Percentiles rank a stretch among this genome's conserved stretches.
These are phyloP conservation scores for Solanum tarapatanum DNA, from an alignment of 257 asterid species.

Conservation along the genomic window DNA sequence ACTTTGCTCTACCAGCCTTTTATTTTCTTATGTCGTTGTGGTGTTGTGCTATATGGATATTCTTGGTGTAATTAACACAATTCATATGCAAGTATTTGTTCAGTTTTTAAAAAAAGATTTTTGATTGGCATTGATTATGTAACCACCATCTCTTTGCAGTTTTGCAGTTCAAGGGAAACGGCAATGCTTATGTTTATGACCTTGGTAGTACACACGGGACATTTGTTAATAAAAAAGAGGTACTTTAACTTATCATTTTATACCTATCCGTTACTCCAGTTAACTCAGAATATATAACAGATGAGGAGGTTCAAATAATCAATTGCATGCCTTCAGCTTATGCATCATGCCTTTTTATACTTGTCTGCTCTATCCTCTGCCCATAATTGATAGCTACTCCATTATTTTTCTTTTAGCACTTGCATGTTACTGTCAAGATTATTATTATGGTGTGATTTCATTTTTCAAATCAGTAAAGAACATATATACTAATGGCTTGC, in stretches of 20 bases:
- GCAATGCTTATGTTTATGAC: conserved; percentile 74
- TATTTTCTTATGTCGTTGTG: neutral
- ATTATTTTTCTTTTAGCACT: neutral
- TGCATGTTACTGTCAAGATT: neutral
- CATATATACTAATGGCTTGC: neutral
- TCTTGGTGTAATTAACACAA: neutral
- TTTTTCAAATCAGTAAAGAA: neutral
- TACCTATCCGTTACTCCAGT: neutral
- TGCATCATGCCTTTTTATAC: neutral
- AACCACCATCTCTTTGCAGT: conserved; percentile 35
- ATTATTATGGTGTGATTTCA: neutral
- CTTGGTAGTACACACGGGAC: conserved; percentile 96
- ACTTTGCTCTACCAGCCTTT: neutral
- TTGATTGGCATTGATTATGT: neutral
- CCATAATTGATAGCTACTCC: neutral
- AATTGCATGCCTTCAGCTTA: neutral
- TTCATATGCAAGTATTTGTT: neutral
- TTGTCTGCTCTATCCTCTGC: neutral
- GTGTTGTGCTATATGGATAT: neutral
- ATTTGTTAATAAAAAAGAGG: conserved; percentile 81
- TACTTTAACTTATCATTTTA: neutral
- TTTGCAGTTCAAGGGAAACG: conserved; percentile 78
- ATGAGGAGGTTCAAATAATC: neutral
- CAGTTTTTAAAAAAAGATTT: neutral
- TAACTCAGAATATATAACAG: neutral